Base-by-base conservation (phyloP, 2,329 filamentous ascomycete species). In the Fusarium euwallaceae region DNA sequence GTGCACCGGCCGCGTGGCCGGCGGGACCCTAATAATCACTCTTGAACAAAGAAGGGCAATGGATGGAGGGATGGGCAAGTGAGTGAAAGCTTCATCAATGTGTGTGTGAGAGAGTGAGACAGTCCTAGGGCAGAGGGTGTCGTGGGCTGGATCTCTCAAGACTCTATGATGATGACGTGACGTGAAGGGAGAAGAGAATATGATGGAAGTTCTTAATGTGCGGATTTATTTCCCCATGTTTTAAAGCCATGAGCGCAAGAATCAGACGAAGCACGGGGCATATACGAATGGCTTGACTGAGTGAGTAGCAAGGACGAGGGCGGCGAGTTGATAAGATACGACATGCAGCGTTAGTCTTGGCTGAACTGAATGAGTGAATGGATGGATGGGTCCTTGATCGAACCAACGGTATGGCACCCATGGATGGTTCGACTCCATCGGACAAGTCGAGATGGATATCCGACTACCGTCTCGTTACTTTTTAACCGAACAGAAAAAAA, bases 31-130 rank as follows among this genome's bases (percentile, higher is more conserved):
- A 27, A 41, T 51, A 27, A 29, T 29, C 27, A 20, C 34, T 43
- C 34, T 36, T 27, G 45, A 36, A 64, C 20, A 61, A 34, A 32
- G 24, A 34, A 59, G 32, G 34, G 32, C n/a, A 43, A 27, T 10
- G 14, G 39, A 34, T 29, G 22, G 58, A 20, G 43, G 22, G 24
- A 39, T 24, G 20, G 56, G 59, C 43, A n/a, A 61, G 17, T 41
- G 58, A 43, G 27, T 29, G 48, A 53, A 53, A 53, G 48, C 48
- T 53, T 53, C 48, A 53, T 27, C 24, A 10, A 27, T 62, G 37
- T 61, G 59, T 32, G 58, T 61, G 71, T 62, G 56, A 27, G 67
- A 22, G 51, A 43, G 45, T 65, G 71, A 72, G 68, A 74, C 72
- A 45, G n/a, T 66, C 45, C 32, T 34, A 72, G 37, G 34, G 43